Conservation (phyloP, 371 early-diverging fungal species). For the Haplosporangium sp. region DNA sequence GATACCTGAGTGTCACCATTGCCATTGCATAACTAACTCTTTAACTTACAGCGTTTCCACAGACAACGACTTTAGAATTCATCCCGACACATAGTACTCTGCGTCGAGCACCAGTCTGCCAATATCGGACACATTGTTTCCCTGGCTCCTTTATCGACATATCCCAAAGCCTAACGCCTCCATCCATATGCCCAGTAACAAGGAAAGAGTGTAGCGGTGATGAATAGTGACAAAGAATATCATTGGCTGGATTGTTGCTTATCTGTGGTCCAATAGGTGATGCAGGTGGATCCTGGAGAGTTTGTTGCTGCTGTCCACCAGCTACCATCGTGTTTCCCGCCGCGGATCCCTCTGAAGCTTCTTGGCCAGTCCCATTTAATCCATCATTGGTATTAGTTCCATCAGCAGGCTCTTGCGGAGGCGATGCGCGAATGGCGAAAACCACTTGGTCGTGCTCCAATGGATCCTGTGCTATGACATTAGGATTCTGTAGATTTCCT, state of each 20-base stretch:
- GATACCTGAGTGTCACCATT: neutral
- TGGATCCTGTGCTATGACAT: constrained; percentile 45
- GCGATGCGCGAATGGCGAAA: constrained; percentile 24
- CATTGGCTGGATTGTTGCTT: constrained; percentile 36
- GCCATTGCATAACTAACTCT: neutral
- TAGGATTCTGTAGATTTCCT: constrained; percentile 45
- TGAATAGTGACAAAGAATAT: constrained; percentile 64
- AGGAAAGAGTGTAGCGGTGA: constrained; percentile 58
- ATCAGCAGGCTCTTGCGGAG: neutral
- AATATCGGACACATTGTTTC: constrained; percentile 52
- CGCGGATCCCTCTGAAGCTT: neutral
- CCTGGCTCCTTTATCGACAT: constrained; percentile 37
- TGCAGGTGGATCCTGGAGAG: constrained; percentile 1
- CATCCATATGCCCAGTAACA: constrained; percentile 68
- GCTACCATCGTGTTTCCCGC: neutral
- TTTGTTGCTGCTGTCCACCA: neutral
- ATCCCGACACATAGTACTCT: constrained; percentile 68
- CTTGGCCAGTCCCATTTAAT: neutral
- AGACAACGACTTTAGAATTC: constrained; percentile 65
- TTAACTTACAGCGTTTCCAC: constrained; percentile 58
- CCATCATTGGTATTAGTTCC: neutral
- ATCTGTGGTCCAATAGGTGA: neutral
- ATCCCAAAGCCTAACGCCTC: constrained; percentile 68
- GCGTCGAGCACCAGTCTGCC: constrained; percentile 64
- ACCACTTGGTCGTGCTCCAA: constrained; percentile 17